Conservation (phyloP, 352 stramenopile genomes). For the Pilasporangium apinafurcum region DNA sequence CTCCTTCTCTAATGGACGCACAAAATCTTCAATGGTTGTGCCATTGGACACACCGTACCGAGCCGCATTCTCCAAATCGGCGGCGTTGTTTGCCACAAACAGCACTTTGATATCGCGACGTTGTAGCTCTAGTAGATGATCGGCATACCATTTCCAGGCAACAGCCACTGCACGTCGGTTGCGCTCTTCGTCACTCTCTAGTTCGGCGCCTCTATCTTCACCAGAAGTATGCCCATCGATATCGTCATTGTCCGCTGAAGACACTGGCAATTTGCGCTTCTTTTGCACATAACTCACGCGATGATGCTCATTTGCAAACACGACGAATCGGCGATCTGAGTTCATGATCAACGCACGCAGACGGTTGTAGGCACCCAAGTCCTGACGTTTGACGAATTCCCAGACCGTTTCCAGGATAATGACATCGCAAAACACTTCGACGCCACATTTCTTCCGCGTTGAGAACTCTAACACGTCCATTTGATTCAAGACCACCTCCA, state of each 20-base stretch:
- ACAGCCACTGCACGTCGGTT: conserved; percentile 84
- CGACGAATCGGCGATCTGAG: conserved; percentile 77
- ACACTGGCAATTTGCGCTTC: conserved; percentile 24
- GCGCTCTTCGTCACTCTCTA: conserved; percentile 65
- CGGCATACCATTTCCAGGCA: conserved; percentile 74
- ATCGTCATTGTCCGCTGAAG: conserved; percentile 8
- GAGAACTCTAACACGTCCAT: conserved; percentile 89
- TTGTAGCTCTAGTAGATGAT: conserved; percentile 49
- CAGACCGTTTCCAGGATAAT: conserved; percentile 90
- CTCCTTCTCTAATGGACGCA: conserved; percentile 35
- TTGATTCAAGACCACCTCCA: conserved; percentile 86
- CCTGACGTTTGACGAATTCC: conserved; percentile 85
- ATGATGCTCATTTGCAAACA: conserved; percentile 94
- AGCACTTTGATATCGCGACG: conserved; percentile 36
- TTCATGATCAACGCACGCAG: conserved; percentile 84
- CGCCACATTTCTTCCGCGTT: conserved; percentile 40
- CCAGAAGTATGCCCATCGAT: conserved; percentile 25
- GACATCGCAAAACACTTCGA: conserved; percentile 70
- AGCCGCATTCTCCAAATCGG: conserved; percentile 42
- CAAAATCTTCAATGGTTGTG: conserved; percentile 53
- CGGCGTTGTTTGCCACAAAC: conserved; percentile 61
- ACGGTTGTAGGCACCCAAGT: conserved; percentile 87
- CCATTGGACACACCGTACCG: conserved; percentile 36
- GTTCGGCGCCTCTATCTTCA: conserved; percentile 10
- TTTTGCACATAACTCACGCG: conserved; percentile 68